Base-by-base conservation (phyloP, 148 eudicot species). In the Limonium bicolor region DNA sequence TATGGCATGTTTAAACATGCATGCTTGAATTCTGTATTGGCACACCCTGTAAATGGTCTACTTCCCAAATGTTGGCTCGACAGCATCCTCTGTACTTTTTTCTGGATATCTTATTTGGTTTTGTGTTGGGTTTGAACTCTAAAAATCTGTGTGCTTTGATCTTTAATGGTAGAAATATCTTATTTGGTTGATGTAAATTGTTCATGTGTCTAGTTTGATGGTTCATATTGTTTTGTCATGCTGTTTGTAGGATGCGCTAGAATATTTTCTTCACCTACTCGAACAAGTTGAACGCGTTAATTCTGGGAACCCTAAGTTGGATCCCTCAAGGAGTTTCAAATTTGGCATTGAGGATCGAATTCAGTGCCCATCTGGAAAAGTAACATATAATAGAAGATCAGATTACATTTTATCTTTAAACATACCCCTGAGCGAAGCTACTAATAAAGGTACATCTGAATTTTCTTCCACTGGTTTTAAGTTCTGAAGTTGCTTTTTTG, bases 261-360 rank as follows among this genome's bases (percentile, higher is more conserved):
- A 90, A 60, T 90, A 75, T 65, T 90, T 90, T 68, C 79, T 90
- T 5, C 99, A 90, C 58, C 80, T 90, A 18, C 71, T 90, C 29
- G 95, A 90, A 58, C 95, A 90, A 72, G 88, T 85, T 50, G 99
- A 90, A 67, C 72, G 95, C 46, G 66, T 62, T 41, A 90, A 85
- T 63, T 31, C 70, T 20, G 78, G 80, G 31, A 78, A 76, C 45
- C 72, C 82, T 19, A 56, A 59, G 23, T 46, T 60, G 50, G 95
- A 90, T 69, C 99, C 95, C 13, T 76, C 95, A 8, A 85, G 80
- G 62, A 68, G 68, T 55, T 90, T 90, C 59, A 90, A 90, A 70
- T 90, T 85, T 56, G 95, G 99, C 21, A 66, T 85, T 75, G 95
- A 90, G 77, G 99, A 90, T 53, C 67, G 93, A 59, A 58, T 90